A percentile compares a stretch with the other conserved stretches of the same genome.
These are phyloP conservation scores for Raphanus raphanistrum DNA, from an alignment of 345 rosid species.

Conservation along the genomic window DNA sequence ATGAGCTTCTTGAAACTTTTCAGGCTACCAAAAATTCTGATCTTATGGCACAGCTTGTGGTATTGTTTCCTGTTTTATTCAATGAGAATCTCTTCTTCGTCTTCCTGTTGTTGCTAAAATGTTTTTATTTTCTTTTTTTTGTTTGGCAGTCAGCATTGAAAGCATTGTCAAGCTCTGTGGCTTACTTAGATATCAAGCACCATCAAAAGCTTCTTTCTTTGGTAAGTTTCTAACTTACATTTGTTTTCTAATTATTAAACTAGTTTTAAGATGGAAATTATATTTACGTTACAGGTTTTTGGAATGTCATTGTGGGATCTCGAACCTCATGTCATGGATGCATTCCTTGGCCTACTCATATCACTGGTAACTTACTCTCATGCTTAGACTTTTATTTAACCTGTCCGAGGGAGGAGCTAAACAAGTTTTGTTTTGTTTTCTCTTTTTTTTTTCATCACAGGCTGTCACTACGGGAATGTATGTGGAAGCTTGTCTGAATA, in stretches of 20 bases:
- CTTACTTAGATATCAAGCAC: slow-evolving; percentile 55
- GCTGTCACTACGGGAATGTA: slow-evolving; percentile 72
- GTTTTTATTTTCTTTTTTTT: slow-evolving; percentile 6
- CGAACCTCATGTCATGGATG: slow-evolving; percentile 66
- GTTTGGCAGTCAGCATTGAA: slow-evolving; percentile 59
- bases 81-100: not conserved
- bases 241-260: not conserved
- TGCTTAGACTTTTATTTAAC: not conserved
- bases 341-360: slow-evolving; percentile 59
- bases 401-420: not conserved
- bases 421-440: slow-evolving; percentile 5
- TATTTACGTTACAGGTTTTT: slow-evolving; percentile 52
- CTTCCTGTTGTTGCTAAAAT: not conserved
- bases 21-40: slow-evolving; percentile 46
- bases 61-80: slow-evolving; percentile 18
- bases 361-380: slow-evolving; percentile 52
- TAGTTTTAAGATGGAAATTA: not conserved
- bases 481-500: slow-evolving; percentile 60
- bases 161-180: slow-evolving; percentile 68
- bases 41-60: slow-evolving; percentile 74
- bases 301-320: slow-evolving; percentile 76
- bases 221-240: slow-evolving; percentile 45
- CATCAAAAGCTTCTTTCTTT: slow-evolving; percentile 65
- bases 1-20: slow-evolving; percentile 65
- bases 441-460: slow-evolving; percentile 38